Base-by-base conservation (phyloP, 1,284 basidiomycete genomes). In the Cryptococcus maquisensis region DNA sequence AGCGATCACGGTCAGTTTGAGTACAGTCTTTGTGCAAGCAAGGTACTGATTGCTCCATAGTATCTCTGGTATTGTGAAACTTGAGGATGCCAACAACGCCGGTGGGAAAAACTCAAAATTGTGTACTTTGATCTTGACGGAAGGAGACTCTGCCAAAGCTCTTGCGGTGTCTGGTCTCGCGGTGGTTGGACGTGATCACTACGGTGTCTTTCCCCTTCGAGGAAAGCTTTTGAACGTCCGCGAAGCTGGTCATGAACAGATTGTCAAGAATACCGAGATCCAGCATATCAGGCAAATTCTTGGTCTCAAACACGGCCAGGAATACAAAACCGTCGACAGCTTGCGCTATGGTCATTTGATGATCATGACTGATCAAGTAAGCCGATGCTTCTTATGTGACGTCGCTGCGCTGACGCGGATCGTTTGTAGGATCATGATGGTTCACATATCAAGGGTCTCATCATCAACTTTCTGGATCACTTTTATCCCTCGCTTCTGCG, bases 311-410 rank as follows among this genome's bases (percentile, higher is more conserved):
- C 92, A 96, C 72, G 89, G 88, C 67, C 93, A 93, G 75, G 86
- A 87, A 60, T 99, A 99, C 75, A 79, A 78, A 23, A 83, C 82
- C 51, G 78, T 83, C 16, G 79, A 81, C 47, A 87, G 83, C 63
- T 77, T 99, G 70, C 86, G 96, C 23, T 99, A 99, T 69, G 96
- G 96, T 1, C 86, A 87, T 55, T 76, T 99, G 57, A 99, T 99
- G 96, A 93, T 99, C 70, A 99, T 99, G 96, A 94, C 96, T 13
- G 96, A 99, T 86, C 94, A 98, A 83, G 91, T 90, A 44, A 50
- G 60, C 56, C 20, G 15, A 3, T 10, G 44, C 9, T 13, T n/a
- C 50, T 44, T n/a, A 20, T 45, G 3, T 7, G 23, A 12, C 46
- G 26, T 6, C 24, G 26, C 9, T 39, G 13, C n/a, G 26, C 48